Conservation (phyloP, 1,284 basidiomycete genomes). For the Pseudozyma sp. region DNA sequence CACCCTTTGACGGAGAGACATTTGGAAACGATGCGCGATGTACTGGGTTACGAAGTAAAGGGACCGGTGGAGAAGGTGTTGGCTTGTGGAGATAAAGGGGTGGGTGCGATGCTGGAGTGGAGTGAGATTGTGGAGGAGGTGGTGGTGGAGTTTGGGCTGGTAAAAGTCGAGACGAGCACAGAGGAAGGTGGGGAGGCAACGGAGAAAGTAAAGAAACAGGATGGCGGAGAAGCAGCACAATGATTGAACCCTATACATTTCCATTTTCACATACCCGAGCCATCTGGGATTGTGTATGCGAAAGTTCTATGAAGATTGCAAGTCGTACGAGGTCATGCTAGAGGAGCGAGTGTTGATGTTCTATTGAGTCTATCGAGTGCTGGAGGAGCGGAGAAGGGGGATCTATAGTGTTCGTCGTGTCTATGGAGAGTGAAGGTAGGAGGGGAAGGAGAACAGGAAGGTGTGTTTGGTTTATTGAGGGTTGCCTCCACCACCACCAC, state of each 20-base stretch:
- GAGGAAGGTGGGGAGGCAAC: not conserved
- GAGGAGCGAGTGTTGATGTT: too few relatives aligned
- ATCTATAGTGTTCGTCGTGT: constrained; percentile 1
- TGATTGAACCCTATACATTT: too few relatives aligned
- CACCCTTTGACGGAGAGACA: constrained; percentile 92
- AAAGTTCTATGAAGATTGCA: too few relatives aligned
- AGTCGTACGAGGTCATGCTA: too few relatives aligned
- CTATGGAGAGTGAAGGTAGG: not conserved
- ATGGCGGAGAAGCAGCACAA: not conserved
- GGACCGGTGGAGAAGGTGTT: constrained; percentile 87
- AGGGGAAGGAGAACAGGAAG: not conserved
- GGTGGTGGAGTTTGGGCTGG: constrained; percentile 30
- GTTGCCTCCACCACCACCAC: not conserved
- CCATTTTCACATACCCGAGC: too few relatives aligned
- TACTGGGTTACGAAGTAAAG: constrained; percentile 81
- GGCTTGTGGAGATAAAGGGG: constrained; percentile 92
- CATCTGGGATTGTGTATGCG: too few relatives aligned
- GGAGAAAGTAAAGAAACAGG: not conserved
- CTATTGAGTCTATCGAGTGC: too few relatives aligned
- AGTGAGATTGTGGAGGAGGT: constrained; percentile 49
- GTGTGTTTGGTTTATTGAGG: not conserved
- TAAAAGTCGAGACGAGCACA: not conserved
- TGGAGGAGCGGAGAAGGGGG: too few relatives aligned
- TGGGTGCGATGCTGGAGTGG: constrained; percentile 66
- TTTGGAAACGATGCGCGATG: constrained; percentile 77